Base-by-base conservation (phyloP, 495 filamentous ascomycete genomes). In the Penicillium herquei region DNA sequence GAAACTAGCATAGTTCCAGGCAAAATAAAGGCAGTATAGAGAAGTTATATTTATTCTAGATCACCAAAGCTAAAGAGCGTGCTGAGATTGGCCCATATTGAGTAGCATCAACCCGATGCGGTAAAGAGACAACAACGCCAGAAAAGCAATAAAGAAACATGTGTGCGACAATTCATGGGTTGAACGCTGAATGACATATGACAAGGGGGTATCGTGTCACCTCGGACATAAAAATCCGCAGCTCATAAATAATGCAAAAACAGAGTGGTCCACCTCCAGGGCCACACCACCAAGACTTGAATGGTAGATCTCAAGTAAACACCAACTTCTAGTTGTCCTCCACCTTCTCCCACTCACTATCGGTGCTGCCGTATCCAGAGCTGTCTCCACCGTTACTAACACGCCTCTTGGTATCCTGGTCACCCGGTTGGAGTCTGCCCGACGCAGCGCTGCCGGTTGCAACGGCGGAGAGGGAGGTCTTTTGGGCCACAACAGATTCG, bases 291-390 rank as follows among this genome's bases (percentile, higher is more conserved):
- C 21, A 26, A 26, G 21, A 26, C 21, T 4, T 26, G 21, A 2
- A 26, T 26, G 18, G 51, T 53, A 35, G 34, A 39, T 39, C 32
- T 12, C 34, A 49, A n/a, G 31, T 3, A 35, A 13, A 11, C 16
- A 18, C 32, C 50, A 43, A 53, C 30, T 51, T 41, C 50, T 54
- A 44, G 13, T 58, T 68, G 35, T 74, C 73, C 41, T 81, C 78
- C 34, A 82, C 71, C 58, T 78, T 82, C 66, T 81, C 80, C 80
- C 80, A 82, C 54, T 82, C 80, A 44, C 79, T 81, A 65, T 82
- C 80, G 2, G 79, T 81, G 59, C 79, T 81, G 32, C 70, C 63
- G 60, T 82, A 78, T 11, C 76, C 79, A 17, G 78, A 81, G 46
- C 67, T 76, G 49, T 80, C 79, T 14, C 68, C 74, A 17, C 76